Conservation (phyloP, 129 eudicot genomes). For the Erigeron canadensis region DNA sequence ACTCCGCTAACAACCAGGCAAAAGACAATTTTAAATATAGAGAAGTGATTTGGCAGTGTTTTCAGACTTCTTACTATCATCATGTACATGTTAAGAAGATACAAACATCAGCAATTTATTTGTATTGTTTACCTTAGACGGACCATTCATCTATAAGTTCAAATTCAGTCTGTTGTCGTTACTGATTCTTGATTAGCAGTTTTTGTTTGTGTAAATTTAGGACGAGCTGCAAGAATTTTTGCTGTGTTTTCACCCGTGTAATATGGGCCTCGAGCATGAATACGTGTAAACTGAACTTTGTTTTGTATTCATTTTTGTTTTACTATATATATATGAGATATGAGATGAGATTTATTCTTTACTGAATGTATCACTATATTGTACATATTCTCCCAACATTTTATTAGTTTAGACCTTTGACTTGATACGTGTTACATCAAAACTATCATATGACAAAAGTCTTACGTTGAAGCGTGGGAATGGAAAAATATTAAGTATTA, state of each 20-base stretch:
- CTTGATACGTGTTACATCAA: too few relatives aligned
- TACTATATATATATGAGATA: not conserved
- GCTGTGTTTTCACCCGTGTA: conserved; percentile 31
- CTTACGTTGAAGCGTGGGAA: too few relatives aligned
- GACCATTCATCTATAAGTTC: conserved; percentile 32
- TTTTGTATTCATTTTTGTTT: conserved; percentile 7
- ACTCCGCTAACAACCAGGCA: conserved; percentile 22
- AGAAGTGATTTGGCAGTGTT: conserved; percentile 21
- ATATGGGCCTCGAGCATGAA: conserved; percentile 21
- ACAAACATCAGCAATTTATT: conserved; percentile 25
- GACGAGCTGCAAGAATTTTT: conserved; percentile 34
- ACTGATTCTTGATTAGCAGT: conserved; percentile 16
- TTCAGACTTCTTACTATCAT: conserved; percentile 26
- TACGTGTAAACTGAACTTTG: conserved; percentile 24
- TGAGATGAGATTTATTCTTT: not conserved
- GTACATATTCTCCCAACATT: not conserved
- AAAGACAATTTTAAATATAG: conserved; percentile 26
- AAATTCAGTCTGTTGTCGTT: conserved; percentile 4
- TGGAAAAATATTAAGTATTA: too few relatives aligned
- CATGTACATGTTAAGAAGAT: conserved; percentile 26
- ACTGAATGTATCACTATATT: not conserved
- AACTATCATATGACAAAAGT: too few relatives aligned
- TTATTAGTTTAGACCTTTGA: too few relatives aligned
- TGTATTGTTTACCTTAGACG: conserved; percentile 39
- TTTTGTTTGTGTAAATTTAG: conserved; percentile 29